Evolutionary conservation across 2,329 filamentous ascomycete genomes (phyloP).

Genomic region (Neonectria neomacrospora): DNA sequence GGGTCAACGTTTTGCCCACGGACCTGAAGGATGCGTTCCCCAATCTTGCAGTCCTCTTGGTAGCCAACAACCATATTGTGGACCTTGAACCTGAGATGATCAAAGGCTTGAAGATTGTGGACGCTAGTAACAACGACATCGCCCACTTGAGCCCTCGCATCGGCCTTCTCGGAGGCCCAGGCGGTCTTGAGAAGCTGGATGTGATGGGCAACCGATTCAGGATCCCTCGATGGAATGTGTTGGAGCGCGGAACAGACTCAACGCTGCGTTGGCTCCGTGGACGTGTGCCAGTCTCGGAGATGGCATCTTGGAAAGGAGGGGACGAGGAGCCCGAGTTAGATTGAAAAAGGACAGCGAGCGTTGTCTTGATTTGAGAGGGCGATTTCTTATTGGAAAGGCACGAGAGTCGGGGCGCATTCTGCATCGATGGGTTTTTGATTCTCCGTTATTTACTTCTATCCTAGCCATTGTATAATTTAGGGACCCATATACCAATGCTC

Average conservation of each 20-base stretch:
- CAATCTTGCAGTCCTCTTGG: constrained; percentile 74
- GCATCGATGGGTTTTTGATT: constrained; percentile 21
- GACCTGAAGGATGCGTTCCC: constrained; percentile 75
- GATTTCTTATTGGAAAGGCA: constrained; percentile 6
- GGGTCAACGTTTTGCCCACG: constrained; percentile 75
- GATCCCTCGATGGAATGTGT: constrained; percentile 83
- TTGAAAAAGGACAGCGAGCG: constrained; percentile 19
- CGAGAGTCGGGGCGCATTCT: constrained; percentile 12
- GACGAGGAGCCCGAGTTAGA: constrained; percentile 51
- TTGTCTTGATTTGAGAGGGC: constrained; percentile 19
- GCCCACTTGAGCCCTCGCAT: constrained; percentile 82
- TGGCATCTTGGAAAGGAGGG: constrained; percentile 65
- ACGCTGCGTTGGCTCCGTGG: constrained; percentile 84
- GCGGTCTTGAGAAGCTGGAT: constrained; percentile 73
- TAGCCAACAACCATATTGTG: constrained; percentile 81
- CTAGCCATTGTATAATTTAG: constrained; percentile 22
- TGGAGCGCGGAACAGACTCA: constrained; percentile 89
- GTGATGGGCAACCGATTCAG: constrained; percentile 88
- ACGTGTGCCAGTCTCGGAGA: constrained; percentile 73
- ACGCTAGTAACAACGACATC: constrained; percentile 85
- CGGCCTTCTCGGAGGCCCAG: constrained; percentile 76
- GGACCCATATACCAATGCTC: constrained; percentile 13
- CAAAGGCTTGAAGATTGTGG: constrained; percentile 73
- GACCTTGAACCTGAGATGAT: constrained; percentile 79
- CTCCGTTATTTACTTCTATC: constrained; percentile 17